Conservation (phyloP, 306 rosid genomes). For the Pyrus pyrifolia region DNA sequence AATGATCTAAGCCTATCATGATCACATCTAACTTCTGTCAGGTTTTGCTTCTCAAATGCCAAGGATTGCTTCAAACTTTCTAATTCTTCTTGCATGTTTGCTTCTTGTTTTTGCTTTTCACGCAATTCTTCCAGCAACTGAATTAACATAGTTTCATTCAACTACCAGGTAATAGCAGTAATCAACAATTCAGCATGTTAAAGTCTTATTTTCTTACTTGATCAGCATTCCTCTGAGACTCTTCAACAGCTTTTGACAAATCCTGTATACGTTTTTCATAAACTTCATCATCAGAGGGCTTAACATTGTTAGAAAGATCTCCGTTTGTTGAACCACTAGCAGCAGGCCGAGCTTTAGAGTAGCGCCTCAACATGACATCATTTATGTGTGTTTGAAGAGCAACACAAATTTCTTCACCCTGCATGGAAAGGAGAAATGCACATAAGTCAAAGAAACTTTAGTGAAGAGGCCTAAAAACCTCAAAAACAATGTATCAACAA, state of each 20-base stretch:
- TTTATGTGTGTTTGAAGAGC: constrained; percentile 96
- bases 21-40: constrained; percentile 45
- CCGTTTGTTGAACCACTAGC: constrained; percentile 44
- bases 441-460: neutral
- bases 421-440: constrained; percentile 15
- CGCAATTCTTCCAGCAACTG: constrained; percentile 64
- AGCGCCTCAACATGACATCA: constrained; percentile 85
- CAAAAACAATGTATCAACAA: neutral
- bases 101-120: constrained; percentile 58
- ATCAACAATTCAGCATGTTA: neutral
- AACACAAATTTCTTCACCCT: constrained; percentile 99
- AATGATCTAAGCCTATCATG: constrained; percentile 45
- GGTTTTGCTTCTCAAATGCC: constrained; percentile 44
- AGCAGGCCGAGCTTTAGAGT: constrained; percentile 68
- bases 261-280: constrained; percentile 66
- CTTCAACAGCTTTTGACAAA: constrained; percentile 70
- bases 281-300: constrained; percentile 43
- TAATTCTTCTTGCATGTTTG: constrained; percentile 55
- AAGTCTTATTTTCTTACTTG: constrained; percentile 41
- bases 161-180: neutral
- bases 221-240: constrained; percentile 65
- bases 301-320: constrained; percentile 49
- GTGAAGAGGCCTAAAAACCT: neutral
- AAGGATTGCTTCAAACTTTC: constrained; percentile 57
- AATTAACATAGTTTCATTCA: constrained; percentile 12